Conservation (phyloP, 2,329 filamentous ascomycete genomes). For the Aspergillus cejpii region DNA sequence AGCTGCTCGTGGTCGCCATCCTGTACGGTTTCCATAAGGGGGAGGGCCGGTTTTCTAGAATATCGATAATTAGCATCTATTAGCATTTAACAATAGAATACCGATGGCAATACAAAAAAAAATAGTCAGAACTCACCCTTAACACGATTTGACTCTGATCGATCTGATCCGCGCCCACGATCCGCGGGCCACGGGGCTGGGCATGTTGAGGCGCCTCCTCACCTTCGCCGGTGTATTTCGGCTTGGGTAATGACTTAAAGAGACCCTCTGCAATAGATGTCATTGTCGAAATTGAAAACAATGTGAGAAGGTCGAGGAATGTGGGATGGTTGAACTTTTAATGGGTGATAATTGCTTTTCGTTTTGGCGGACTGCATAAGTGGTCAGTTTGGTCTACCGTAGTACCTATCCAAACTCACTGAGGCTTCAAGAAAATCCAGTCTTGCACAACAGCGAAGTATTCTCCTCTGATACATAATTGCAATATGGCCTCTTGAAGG, state of each 20-base stretch:
- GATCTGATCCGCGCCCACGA: constrained; percentile 70
- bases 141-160: constrained; percentile 81
- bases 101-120: constrained; percentile 1
- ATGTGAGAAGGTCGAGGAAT: constrained; percentile 9
- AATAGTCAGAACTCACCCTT: constrained; percentile 47
- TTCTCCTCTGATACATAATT: too few species aligned
- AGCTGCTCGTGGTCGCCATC: constrained; percentile 81
- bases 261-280: constrained; percentile 64
- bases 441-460: too few species aligned
- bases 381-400: constrained; percentile 5
- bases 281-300: constrained; percentile 42
- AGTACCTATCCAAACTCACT: not conserved
- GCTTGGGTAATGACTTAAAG: constrained; percentile 74
- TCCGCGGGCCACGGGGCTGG: constrained; percentile 71
- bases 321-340: constrained; percentile 11
- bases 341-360: constrained; percentile 14
- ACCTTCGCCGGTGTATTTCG: constrained; percentile 83
- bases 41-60: constrained; percentile 70
- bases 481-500: too few species aligned
- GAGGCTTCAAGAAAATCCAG: too few species aligned
- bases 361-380: constrained; percentile 7
- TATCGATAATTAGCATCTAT: not conserved
- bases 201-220: constrained; percentile 68
- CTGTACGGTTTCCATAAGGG: constrained; percentile 74
- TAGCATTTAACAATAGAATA: constrained; percentile 7